Evolutionary conservation across 2,329 filamentous ascomycete genomes (phyloP).

Genomic region (Seiridium cupressi): DNA sequence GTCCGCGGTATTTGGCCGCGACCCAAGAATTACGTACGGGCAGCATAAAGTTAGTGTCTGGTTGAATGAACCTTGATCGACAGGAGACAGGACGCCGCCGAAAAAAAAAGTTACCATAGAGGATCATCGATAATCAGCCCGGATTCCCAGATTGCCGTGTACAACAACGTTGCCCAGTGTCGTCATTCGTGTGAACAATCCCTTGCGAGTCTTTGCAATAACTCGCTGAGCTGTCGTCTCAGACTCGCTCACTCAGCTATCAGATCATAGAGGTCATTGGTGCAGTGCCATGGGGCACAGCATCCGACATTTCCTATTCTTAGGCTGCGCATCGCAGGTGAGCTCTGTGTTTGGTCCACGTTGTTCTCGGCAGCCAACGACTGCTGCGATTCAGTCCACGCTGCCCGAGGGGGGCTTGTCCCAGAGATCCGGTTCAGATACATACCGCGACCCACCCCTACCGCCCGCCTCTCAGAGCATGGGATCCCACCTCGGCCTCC

Average conservation of each 20-base stretch:
- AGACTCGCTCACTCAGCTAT: neutral
- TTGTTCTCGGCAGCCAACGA: neutral
- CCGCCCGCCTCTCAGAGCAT: no score
- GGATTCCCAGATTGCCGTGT: neutral
- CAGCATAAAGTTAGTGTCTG: neutral
- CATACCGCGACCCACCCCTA: no score
- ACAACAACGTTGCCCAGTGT: neutral
- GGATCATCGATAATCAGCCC: neutral
- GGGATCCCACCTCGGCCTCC: neutral
- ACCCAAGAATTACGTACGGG: neutral
- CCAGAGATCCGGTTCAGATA: constrained; percentile 4
- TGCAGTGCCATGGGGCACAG: constrained; percentile 11
- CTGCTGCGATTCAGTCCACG: neutral
- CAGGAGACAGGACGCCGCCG: constrained; percentile 1
- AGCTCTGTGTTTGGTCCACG: constrained; percentile 9
- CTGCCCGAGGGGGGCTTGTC: neutral
- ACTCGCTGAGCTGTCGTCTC: neutral
- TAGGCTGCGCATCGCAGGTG: constrained; percentile 6
- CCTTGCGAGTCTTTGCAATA: neutral
- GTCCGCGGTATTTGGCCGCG: no score
- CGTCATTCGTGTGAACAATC: neutral
- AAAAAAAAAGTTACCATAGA: neutral
- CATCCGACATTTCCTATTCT: constrained; percentile 13
- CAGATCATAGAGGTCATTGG: constrained; percentile 3
- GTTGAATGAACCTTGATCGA: constrained; percentile 4